Conservation (phyloP, 208 protist genomes). For the Crithidia mellificae region DNA sequence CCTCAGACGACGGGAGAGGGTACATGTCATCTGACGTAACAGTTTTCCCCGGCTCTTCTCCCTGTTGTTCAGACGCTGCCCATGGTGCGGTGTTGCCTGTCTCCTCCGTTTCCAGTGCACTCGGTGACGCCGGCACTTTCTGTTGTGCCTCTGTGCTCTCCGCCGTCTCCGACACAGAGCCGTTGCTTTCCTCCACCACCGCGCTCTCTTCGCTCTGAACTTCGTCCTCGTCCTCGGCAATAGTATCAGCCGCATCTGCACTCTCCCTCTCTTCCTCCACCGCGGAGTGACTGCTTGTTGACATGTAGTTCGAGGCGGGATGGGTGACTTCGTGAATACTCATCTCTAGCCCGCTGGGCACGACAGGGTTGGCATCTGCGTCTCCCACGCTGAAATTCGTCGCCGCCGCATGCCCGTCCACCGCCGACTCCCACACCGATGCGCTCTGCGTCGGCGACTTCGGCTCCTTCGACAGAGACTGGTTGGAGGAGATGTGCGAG, state of each 20-base stretch:
- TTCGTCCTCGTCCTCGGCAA: too few species aligned
- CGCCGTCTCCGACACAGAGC: too few species aligned
- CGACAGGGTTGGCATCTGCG: neutral
- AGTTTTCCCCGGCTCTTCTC: too few species aligned
- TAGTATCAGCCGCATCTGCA: too few species aligned
- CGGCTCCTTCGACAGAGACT: neutral
- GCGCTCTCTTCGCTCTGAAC: too few species aligned
- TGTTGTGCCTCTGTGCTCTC: too few species aligned
- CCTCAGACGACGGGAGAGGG: neutral
- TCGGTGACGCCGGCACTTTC: too few species aligned
- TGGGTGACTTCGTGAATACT: neutral
- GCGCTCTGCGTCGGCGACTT: conserved; percentile 8
- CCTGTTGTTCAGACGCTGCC: too few species aligned
- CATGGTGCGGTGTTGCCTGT: too few species aligned
- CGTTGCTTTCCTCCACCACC: too few species aligned
- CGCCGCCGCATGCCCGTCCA: neutral
- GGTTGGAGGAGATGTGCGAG: neutral
- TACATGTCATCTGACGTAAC: too few species aligned
- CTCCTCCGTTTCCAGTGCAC: too few species aligned
- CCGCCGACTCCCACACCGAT: conserved; percentile 1
- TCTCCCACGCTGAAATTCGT: neutral
- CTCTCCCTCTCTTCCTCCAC: neutral
- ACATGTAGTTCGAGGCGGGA: neutral
- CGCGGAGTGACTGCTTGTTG: neutral
- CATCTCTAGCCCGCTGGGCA: neutral